Percentiles rank a stretch among this genome's conserved stretches.
These are phyloP conservation scores for Viridothelium virens DNA, from an alignment of 495 filamentous ascomycete species.

Conservation along the genomic window DNA sequence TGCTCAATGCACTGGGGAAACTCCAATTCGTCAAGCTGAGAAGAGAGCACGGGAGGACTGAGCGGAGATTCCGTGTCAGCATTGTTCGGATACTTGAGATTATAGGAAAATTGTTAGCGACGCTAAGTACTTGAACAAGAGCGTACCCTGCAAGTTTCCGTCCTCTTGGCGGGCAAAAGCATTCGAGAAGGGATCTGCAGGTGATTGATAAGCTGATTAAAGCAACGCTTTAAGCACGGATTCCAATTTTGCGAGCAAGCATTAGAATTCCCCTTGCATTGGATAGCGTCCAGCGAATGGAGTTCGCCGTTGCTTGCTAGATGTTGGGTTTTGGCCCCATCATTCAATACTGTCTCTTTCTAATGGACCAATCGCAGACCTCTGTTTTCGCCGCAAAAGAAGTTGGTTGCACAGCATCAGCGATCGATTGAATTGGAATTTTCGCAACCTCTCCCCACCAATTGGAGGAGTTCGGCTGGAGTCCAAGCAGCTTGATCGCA, in stretches of 20 bases:
- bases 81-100: conserved; percentile 1
- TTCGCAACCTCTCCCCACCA: too few relatives aligned
- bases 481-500: too few relatives aligned
- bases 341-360: too few relatives aligned
- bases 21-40: background rate
- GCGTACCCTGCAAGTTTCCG: background rate
- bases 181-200: background rate
- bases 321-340: too few relatives aligned
- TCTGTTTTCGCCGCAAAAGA: too few relatives aligned
- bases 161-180: background rate
- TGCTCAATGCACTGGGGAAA: background rate
- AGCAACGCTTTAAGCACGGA: background rate
- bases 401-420: too few relatives aligned
- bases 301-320: background rate
- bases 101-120: background rate
- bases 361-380: too few relatives aligned
- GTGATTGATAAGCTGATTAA: background rate
- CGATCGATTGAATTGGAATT: too few relatives aligned
- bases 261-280: background rate
- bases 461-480: too few relatives aligned
- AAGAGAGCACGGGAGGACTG: background rate
- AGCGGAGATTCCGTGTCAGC: background rate
- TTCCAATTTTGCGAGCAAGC: background rate
- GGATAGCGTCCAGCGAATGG: background rate
- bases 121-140: background rate